phyloP scores from a whole-genome alignment of 192 early-diverging fungal species.

The Blastocladiella britannica region DNA sequence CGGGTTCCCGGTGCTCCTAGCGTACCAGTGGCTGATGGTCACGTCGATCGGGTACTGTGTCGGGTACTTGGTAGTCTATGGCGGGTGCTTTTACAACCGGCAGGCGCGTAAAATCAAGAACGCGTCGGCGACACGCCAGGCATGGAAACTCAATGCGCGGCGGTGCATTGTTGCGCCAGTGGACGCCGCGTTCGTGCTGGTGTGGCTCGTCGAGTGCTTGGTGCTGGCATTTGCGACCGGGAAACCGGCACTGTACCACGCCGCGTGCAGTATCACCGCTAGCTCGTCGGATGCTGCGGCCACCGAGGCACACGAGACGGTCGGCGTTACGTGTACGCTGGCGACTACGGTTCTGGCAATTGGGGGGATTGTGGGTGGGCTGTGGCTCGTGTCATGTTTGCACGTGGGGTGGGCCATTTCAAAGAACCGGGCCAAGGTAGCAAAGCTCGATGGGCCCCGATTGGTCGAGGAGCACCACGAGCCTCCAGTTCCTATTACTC shows the following conservation, averaged over 20 bases:
- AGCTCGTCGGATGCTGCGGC: background rate
- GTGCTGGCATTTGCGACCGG: background rate
- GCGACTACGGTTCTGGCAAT: no score
- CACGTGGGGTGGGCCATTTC: no score
- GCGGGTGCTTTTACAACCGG: background rate
- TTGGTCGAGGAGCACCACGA: no score
- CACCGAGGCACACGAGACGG: background rate
- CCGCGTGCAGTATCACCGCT: background rate
- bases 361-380: background rate
- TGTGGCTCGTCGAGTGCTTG: background rate
- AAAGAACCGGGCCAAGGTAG: slow-evolving; percentile 1
- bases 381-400: background rate
- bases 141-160: background rate
- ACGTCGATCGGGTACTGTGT: background rate
- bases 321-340: background rate
- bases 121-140: background rate
- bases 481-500: no score
- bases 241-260: background rate
- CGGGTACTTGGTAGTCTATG: background rate
- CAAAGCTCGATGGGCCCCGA: no score
- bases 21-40: background rate
- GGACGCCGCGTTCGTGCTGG: background rate
- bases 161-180: background rate
- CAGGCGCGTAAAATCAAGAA: background rate
- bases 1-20: background rate